phyloP scores from a whole-genome alignment of 2,329 filamentous ascomycete species.

The Alternaria hordeiaustralica region DNA sequence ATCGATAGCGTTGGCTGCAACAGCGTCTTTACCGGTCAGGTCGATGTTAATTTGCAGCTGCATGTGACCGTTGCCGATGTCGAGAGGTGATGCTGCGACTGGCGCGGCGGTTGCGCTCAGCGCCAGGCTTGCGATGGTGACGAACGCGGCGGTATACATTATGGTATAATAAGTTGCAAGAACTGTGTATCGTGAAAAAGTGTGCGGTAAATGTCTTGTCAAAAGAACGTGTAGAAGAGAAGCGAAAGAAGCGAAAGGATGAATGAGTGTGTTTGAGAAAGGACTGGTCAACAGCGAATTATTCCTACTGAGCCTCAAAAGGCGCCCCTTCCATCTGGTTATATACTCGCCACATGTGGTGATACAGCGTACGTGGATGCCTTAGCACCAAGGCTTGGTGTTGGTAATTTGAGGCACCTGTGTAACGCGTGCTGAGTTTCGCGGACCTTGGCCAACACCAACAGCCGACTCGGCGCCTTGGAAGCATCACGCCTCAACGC shows the following conservation, averaged over 20 bases:
- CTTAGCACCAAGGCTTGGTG: conserved; percentile 30
- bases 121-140: conserved; percentile 15
- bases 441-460: conserved; percentile 17
- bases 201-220: neutral
- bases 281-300: conserved; percentile 35
- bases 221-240: conserved; percentile 5
- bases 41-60: conserved; percentile 28
- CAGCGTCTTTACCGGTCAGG: conserved; percentile 12
- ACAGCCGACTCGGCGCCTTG: conserved; percentile 1
- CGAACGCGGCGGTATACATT: conserved; percentile 26
- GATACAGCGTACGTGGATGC: conserved; percentile 6
- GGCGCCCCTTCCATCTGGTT: conserved; percentile 1
- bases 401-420: conserved; percentile 23
- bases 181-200: neutral
- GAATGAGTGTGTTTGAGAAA: conserved; percentile 14
- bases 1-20: conserved; percentile 5
- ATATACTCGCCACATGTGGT: neutral
- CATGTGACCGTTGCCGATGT: conserved; percentile 20
- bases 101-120: conserved; percentile 20
- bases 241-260: conserved; percentile 19
- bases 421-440: conserved; percentile 22
- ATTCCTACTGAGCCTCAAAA: conserved; percentile 12
- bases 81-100: conserved; percentile 6
- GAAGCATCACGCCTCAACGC: neutral
- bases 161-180: neutral